Base-by-base conservation (phyloP, 1,284 basidiomycete species). In the Boletus semigastroideus region DNA sequence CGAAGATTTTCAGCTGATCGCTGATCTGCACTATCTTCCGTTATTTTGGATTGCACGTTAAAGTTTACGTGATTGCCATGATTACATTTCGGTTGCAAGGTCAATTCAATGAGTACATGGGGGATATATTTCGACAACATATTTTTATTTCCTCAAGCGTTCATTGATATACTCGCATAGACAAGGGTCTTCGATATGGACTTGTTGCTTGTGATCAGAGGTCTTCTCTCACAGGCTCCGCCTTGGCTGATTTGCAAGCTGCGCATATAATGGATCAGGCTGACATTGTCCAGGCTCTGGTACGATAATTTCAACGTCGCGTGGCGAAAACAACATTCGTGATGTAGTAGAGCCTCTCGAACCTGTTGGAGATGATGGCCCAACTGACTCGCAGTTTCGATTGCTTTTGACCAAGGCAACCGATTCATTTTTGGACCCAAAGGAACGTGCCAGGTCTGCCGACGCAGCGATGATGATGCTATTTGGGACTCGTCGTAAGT, bases 1-100 rank as follows among this genome's bases (percentile, higher is more conserved):
- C 1, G 10, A 77, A 42, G 83, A 88, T 63, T 81, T 83, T 2
- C 65, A 78, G 31, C 79, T 90, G 51, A 74, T 90, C 58, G 61
- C 71, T 0, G 68, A 75, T 33, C 78, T 90, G 19, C 61, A 74
- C 46, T 60, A 59, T 0, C 61, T 88, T 9, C 78, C 84, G n/a
- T n/a, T n/a, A n/a, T n/a, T n/a, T n/a, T n/a, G n/a, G n/a, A n/a
- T n/a, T n/a, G n/a, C n/a, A n/a, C n/a, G n/a, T n/a, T n/a, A n/a
- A n/a, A n/a, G n/a, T n/a, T n/a, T n/a, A n/a, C n/a, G n/a, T n/a
- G n/a, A n/a, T n/a, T n/a, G n/a, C n/a, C n/a, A n/a, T n/a, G n/a
- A n/a, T n/a, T n/a, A n/a, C n/a, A n/a, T n/a, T n/a, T n/a, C n/a
- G n/a, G n/a, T n/a, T n/a, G n/a, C n/a, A n/a, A n/a, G n/a, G n/a